Base-by-base conservation (phyloP, 495 filamentous ascomycete genomes). In the Penicillium tannophilum region DNA sequence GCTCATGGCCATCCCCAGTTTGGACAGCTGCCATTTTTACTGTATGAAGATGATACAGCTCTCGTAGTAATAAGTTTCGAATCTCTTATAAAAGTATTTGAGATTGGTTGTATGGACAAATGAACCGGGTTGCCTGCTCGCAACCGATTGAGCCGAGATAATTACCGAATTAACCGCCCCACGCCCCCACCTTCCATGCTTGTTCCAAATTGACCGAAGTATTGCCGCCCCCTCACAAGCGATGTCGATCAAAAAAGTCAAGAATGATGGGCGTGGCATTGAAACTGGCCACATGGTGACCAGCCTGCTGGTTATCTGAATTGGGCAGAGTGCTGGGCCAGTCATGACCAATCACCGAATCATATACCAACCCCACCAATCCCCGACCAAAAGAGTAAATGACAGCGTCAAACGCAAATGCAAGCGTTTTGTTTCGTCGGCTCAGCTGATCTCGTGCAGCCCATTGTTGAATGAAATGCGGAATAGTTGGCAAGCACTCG, bases 301-400 rank as follows among this genome's bases (percentile, higher is more conserved):
- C 52, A 10, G 23, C 19, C 5, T 30, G 16, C 36, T 54, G 36
- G 14, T 54, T 54, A 43, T 54, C 52, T 3, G n/a, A 20, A 54
- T 54, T 54, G 17, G 52, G 20, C 1, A 54, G 24, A 16, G 52
- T 54, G 20, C 52, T 54, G 23, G 52, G 52, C 52, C 52, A 54
- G 39, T 54, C 52, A 30, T 54, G 52, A 42, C 52, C 52, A 10
- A 54, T 54, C 24, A 54, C 52, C 9, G 52, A 23, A 19, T 54
- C 52, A 30, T 44, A 54, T 12, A 54, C 19, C 24, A 42, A 42
- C n/a, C 23, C 35, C 20, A 54, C 52, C 19, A 54, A 19, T 14
- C 36, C 52, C 12, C 35, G 1, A 5, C 52, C 52, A 30, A 44
- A 54, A 1, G 52, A 54, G 20, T 44, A 54, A 8, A 26, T 3